Percentiles rank a stretch among this genome's conserved stretches.
phyloP scores from a whole-genome alignment of 2,329 filamentous ascomycete species.

The Mycocentrospora acerina region DNA sequence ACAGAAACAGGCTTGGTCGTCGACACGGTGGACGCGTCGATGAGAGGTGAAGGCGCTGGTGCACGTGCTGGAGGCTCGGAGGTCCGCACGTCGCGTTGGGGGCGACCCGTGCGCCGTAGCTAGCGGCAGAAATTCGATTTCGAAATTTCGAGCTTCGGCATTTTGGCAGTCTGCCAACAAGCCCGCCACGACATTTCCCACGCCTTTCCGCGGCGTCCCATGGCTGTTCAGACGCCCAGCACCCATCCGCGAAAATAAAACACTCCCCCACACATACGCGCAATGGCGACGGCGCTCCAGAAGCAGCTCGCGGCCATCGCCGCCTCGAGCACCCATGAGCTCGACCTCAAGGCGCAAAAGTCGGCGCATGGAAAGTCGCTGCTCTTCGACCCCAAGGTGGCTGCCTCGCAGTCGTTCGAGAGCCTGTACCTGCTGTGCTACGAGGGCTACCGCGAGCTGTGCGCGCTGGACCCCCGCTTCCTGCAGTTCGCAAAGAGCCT shows the following conservation, averaged over 20 bases:
- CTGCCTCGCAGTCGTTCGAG: constrained; percentile 86
- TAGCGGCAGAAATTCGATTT: constrained; percentile 4
- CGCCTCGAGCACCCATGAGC: constrained; percentile 81
- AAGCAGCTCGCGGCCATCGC: constrained; percentile 93
- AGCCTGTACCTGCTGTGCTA: constrained; percentile 82
- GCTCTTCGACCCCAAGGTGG: constrained; percentile 84
- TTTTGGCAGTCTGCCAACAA: constrained; percentile 8
- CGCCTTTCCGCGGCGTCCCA: constrained; percentile 22
- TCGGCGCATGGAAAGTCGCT: constrained; percentile 90
- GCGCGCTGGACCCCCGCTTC: constrained; percentile 81
- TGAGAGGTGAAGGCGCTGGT: neutral
- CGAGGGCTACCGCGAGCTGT: constrained; percentile 89
- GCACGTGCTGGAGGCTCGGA: constrained; percentile 1
- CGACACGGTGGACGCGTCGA: neutral
- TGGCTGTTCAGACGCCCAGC: constrained; percentile 20
- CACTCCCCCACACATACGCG: constrained; percentile 12
- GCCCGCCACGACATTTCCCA: constrained; percentile 20
- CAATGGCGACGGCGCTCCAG: constrained; percentile 79
- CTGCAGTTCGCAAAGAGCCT: constrained; percentile 71
- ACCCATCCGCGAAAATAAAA: neutral
- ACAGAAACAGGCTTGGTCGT: too few species aligned
- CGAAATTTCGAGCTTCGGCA: constrained; percentile 21
- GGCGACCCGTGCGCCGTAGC: constrained; percentile 11
- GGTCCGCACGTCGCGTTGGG: constrained; percentile 13
- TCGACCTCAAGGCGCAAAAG: constrained; percentile 92